A percentile compares a stretch with the other conserved stretches of the same genome.
phyloP scores from a whole-genome alignment of 2,329 filamentous ascomycete genomes.

The Colletotrichum tropicale region DNA sequence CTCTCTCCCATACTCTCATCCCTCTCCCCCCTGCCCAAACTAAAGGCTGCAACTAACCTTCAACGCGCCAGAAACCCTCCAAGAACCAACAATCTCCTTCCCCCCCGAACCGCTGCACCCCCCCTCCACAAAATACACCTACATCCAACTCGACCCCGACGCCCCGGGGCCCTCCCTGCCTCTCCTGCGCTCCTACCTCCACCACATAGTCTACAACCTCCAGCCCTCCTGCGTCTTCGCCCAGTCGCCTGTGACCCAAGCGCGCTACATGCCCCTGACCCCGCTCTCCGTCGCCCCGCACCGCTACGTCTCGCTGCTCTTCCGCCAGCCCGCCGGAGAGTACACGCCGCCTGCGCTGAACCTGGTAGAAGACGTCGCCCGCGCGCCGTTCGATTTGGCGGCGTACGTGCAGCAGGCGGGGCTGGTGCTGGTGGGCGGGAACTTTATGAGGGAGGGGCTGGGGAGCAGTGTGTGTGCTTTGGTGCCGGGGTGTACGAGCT shows the following conservation, averaged over 20 bases:
- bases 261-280: background rate
- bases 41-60: accelerated
- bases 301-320: background rate
- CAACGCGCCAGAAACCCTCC: background rate
- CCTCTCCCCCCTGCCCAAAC: no score
- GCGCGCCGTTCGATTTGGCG: background rate
- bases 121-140: background rate
- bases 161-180: background rate
- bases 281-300: background rate
- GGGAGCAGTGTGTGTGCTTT: background rate
- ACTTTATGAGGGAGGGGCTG: background rate
- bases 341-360: background rate
- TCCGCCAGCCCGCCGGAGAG: background rate
- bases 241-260: background rate
- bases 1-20: no score
- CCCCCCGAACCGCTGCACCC: background rate
- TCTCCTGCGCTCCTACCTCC: background rate
- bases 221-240: background rate
- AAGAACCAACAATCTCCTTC: background rate
- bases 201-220: background rate
- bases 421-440: background rate
- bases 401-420: background rate
- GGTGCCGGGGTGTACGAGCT: background rate
- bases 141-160: conserved; percentile 1
- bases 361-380: background rate